Evolutionary conservation across 805 yeast species (phyloP), one percentile per base, ranked within the genome.

Genomic region (Pichia gijzeniarum): DNA sequence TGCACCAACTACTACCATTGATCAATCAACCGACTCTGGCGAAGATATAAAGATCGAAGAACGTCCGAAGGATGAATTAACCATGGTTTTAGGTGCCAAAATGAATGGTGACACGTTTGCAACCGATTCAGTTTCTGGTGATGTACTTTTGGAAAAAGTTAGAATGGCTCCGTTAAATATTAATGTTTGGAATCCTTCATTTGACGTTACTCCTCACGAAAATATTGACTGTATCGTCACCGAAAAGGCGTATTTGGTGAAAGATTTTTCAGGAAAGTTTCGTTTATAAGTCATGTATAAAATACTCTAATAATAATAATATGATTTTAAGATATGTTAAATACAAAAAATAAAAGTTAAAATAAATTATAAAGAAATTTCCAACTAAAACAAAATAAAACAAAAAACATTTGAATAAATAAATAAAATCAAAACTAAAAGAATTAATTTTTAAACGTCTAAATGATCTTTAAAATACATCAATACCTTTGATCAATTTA

Each of bases 151-250:
- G 20, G 56, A 74, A 1, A 79, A 79, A 17, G 84, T 89, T 13
- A 84, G 85, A 34, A 75, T 84, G 47, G 96, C 96, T 1, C 93
- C 98, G 3, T 84, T 85, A 2, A 85, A 83, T 0, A 82, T 90
- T 28, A 68, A 73, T 4, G 96, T 89, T 2, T 91, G 97, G 97
- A 93, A 93, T 58, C 99, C 99, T 1, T 84, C 97, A 0, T 91
- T 91, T 58, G 99, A 91, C 59, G 88, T 93, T 14, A 88, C 98
- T 3, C 96, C 96, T 0, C 80, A 82, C 56, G 74, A 73, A 38
- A 67, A 83, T 33, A 89, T 91, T 44, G 96, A 89, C 59, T 85
- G 88, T 48, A 88, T 93, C 48, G 87, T 91, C 31, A 91, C 97
- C 1, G 98, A 91, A 65, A 76, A 78, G 44, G 76, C 77, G 3